Evolutionary conservation across 495 filamentous ascomycete genomes (phyloP).

Genomic region (Penicillium antarcticum): DNA sequence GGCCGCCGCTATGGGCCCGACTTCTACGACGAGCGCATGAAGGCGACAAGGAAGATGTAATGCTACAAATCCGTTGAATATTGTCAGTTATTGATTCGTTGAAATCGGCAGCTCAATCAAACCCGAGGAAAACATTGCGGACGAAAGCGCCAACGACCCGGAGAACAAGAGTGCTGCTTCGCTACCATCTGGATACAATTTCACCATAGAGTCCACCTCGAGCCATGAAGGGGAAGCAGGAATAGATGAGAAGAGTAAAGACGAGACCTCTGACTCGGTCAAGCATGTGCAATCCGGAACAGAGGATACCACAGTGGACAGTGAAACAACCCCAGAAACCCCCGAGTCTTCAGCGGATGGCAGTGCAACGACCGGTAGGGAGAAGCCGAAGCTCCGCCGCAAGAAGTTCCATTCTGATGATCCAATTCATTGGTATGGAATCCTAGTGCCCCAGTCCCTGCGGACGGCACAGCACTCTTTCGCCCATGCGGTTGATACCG

Average conservation of each 20-base stretch:
- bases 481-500: constrained; percentile 30
- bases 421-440: constrained; percentile 68
- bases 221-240: constrained; percentile 5
- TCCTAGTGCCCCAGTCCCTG: constrained; percentile 59
- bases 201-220: constrained; percentile 9
- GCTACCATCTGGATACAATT: constrained; percentile 4
- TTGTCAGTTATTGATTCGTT: background rate
- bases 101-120: constrained; percentile 21
- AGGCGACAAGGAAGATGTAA: constrained; percentile 51
- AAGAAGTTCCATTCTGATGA: constrained; percentile 41
- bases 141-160: background rate
- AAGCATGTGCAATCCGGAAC: background rate
- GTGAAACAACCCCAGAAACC: background rate
- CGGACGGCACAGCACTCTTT: constrained; percentile 57
- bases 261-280: background rate
- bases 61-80: background rate
- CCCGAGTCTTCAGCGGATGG: background rate
- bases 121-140: background rate
- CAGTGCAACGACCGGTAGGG: background rate
- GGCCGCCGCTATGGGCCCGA: constrained; percentile 63
- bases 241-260: constrained; percentile 6
- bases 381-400: constrained; percentile 9
- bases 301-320: background rate
- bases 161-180: background rate
- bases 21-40: constrained; percentile 71